Evolutionary conservation across 371 early-diverging fungal genomes (phyloP).

Genomic region (Fennellomyces sp.): DNA sequence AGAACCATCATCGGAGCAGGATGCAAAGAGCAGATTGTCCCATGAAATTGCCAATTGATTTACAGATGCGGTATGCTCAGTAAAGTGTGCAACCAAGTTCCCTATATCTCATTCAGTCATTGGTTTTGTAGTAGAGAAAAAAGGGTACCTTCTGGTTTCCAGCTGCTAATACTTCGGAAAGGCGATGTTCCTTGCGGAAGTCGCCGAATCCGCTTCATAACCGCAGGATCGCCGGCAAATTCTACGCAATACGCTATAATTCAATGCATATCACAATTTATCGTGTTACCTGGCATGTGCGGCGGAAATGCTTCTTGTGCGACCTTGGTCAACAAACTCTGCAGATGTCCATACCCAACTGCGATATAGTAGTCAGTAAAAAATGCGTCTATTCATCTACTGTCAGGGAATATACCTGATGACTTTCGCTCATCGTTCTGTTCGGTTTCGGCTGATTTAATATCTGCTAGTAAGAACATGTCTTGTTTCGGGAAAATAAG

Average conservation of each 20-base stretch:
- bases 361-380: not conserved
- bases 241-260: slow-evolving; percentile 20
- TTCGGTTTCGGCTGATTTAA: too few relatives aligned
- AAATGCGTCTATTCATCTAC: too few relatives aligned
- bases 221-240: slow-evolving; percentile 41
- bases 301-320: slow-evolving; percentile 55
- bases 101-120: slow-evolving; percentile 26
- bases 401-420: too few relatives aligned
- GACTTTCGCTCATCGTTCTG: too few relatives aligned
- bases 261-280: too few relatives aligned
- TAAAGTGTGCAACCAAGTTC: slow-evolving; percentile 77
- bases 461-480: too few relatives aligned
- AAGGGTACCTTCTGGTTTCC: slow-evolving; percentile 51
- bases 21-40: slow-evolving; percentile 82
- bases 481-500: too few relatives aligned
- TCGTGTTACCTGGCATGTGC: slow-evolving; percentile 52
- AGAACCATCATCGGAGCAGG: slow-evolving; percentile 85
- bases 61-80: slow-evolving; percentile 83
- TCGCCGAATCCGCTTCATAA: slow-evolving; percentile 43
- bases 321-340: slow-evolving; percentile 42
- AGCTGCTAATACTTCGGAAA: slow-evolving; percentile 32
- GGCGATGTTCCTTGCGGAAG: slow-evolving; percentile 36
- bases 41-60: slow-evolving; percentile 76
- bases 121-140: not conserved
- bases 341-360: slow-evolving; percentile 48